Percentiles rank a stretch among this genome's conserved stretches.
phyloP scores from a whole-genome alignment of 2,329 filamentous ascomycete genomes.

The Xylariaceae sp. region DNA sequence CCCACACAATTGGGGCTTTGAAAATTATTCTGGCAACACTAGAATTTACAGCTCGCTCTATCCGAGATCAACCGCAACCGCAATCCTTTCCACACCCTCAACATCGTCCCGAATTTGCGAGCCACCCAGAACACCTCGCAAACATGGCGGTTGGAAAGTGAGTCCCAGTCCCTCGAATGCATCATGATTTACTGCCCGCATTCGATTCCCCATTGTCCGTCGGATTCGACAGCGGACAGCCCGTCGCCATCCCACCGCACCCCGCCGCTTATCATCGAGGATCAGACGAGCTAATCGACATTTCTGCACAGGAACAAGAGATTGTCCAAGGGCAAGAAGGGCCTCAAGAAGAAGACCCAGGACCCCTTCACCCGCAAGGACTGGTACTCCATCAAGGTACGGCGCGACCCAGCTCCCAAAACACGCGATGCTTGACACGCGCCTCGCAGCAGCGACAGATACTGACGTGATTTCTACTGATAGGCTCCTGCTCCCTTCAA shows the following conservation, averaged over 20 bases:
- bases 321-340: slow-evolving; percentile 99
- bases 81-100: slow-evolving; percentile 28
- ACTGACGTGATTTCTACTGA: slow-evolving; percentile 26
- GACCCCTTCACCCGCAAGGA: slow-evolving; percentile 99
- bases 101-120: slow-evolving; percentile 33
- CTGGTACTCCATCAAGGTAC: slow-evolving; percentile 95
- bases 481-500: slow-evolving; percentile 93
- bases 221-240: slow-evolving; percentile 16
- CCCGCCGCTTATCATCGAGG: slow-evolving; percentile 19
- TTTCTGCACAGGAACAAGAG: slow-evolving; percentile 81
- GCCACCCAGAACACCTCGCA: slow-evolving; percentile 47
- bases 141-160: slow-evolving; percentile 81
- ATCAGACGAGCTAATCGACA: slow-evolving; percentile 27
- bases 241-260: slow-evolving; percentile 16
- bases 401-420: slow-evolving; percentile 20
- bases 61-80: slow-evolving; percentile 29
- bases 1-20: slow-evolving; percentile 28
- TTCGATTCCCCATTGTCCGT: slow-evolving; percentile 14
- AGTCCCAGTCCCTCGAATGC: slow-evolving; percentile 39
- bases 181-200: slow-evolving; percentile 8
- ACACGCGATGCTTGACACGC: background rate
- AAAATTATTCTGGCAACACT: slow-evolving; percentile 31
- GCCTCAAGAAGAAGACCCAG: slow-evolving; percentile 98
- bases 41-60: slow-evolving; percentile 30
- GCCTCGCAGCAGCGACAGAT: background rate